Evolutionary conservation across 805 yeast genomes (phyloP).

Genomic region (Cyberlindnera bimundalis): DNA sequence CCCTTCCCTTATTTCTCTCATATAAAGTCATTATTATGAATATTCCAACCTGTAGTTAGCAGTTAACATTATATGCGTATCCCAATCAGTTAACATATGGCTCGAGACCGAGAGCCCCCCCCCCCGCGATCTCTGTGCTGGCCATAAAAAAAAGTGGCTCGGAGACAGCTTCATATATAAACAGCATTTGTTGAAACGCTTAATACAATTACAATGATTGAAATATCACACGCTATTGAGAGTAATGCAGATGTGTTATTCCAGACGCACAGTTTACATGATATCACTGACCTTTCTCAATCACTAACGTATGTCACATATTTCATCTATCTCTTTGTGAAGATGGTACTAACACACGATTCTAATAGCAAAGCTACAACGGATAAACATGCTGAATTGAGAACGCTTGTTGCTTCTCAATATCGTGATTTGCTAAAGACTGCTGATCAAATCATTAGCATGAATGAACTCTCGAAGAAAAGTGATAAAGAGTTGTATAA

Average conservation of each 20-base stretch:
- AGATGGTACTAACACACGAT: background rate
- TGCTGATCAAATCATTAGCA: slow-evolving; percentile 26
- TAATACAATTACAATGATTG: slow-evolving; percentile 3
- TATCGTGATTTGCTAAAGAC: slow-evolving; percentile 26
- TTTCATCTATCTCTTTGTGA: no score
- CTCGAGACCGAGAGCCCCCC: no score
- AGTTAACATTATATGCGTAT: no score
- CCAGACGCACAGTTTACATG: slow-evolving; percentile 9
- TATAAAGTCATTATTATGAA: no score
- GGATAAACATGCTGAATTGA: slow-evolving; percentile 20
- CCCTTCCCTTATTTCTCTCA: no score
- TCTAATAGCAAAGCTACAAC: slow-evolving; percentile 4
- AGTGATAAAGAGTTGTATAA: slow-evolving; percentile 23
- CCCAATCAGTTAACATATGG: no score
- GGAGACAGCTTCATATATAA: no score
- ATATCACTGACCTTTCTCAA: slow-evolving; percentile 13
- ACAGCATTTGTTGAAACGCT: no score
- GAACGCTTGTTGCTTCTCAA: slow-evolving; percentile 25
- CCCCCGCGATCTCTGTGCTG: no score
- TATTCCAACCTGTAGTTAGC: no score
- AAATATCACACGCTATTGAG: slow-evolving; percentile 4
- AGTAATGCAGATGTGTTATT: slow-evolving; percentile 5
- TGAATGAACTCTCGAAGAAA: slow-evolving; percentile 18
- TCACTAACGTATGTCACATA: slow-evolving; percentile 2
- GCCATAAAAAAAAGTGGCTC: no score